A percentile compares a stretch with the other conserved stretches of the same genome.
Conservation (phyloP, 1,139 yeast species). For the Kodamaea derodonti region DNA sequence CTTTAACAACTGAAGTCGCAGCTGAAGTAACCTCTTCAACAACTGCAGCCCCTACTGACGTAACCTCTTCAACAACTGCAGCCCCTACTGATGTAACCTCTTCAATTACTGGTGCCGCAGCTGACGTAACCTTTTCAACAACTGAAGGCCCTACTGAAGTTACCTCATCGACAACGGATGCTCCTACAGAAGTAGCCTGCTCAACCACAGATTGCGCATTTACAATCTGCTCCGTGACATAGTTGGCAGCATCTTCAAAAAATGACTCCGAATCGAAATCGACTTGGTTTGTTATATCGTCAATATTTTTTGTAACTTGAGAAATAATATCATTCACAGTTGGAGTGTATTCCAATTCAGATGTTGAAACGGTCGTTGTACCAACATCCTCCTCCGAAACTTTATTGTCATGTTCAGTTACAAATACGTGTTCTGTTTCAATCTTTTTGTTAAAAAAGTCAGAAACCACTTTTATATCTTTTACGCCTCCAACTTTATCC, state of each 20-base stretch:
- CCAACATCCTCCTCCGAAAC: neutral
- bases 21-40: constrained; percentile 3
- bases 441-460: neutral
- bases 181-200: constrained; percentile 1
- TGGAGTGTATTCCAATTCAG: constrained; percentile 1
- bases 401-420: constrained; percentile 1
- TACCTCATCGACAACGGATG: neutral
- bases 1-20: neutral
- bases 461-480: constrained; percentile 1
- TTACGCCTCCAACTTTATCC: neutral
- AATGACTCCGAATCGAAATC: constrained; percentile 19
- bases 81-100: neutral
- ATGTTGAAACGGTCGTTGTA: neutral
- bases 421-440: neutral
- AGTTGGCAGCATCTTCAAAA: constrained; percentile 14
- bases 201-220: constrained; percentile 4
- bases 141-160: neutral
- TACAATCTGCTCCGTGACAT: constrained; percentile 11
- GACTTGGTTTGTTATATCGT: constrained; percentile 12
- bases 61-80: neutral
- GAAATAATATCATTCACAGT: constrained; percentile 6
- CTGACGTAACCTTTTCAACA: constrained; percentile 3
- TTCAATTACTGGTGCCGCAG: neutral
- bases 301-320: constrained; percentile 19
- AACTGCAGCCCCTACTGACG: constrained; percentile 2